These are phyloP conservation scores for Hanseniaspora uvarum DNA, from an alignment of 1,139 yeast species.

Conservation along the genomic window DNA sequence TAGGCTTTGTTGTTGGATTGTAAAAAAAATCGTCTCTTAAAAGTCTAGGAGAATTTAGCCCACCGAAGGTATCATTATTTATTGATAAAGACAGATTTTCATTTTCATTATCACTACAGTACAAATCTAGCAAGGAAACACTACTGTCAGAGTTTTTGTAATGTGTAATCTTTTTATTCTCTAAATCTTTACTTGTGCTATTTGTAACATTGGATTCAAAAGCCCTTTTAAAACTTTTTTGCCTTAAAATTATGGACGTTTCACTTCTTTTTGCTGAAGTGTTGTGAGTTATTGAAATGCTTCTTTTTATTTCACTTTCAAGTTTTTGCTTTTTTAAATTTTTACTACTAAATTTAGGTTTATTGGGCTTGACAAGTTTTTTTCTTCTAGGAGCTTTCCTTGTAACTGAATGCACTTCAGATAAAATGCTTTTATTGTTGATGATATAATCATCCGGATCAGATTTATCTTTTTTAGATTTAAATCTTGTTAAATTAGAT, in stretches of 20 bases:
- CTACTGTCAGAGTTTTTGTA: not conserved
- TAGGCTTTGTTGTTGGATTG: too few species aligned
- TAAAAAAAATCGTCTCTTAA: not conserved
- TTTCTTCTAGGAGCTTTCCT: not conserved
- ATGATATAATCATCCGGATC: not conserved
- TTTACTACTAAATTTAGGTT: not conserved
- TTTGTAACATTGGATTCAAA: not conserved
- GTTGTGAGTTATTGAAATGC: not conserved
- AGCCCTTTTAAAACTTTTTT: constrained; percentile 5
- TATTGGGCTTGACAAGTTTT: not conserved
- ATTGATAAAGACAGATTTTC: not conserved
- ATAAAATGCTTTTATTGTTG: not conserved
- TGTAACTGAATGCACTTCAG: not conserved
- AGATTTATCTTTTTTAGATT: not conserved
- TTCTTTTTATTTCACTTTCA: not conserved
- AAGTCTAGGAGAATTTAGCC: not conserved
- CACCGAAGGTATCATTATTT: not conserved
- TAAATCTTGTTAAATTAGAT: too few species aligned
- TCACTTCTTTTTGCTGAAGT: not conserved
- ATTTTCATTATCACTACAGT: not conserved
- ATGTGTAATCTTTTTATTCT: too few species aligned
- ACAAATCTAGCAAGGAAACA: not conserved
- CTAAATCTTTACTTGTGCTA: not conserved
- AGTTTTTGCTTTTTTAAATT: not conserved
- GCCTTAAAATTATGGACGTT: not conserved